Base-by-base conservation (phyloP, 129 eudicot genomes). In the Deinandra increscens region DNA sequence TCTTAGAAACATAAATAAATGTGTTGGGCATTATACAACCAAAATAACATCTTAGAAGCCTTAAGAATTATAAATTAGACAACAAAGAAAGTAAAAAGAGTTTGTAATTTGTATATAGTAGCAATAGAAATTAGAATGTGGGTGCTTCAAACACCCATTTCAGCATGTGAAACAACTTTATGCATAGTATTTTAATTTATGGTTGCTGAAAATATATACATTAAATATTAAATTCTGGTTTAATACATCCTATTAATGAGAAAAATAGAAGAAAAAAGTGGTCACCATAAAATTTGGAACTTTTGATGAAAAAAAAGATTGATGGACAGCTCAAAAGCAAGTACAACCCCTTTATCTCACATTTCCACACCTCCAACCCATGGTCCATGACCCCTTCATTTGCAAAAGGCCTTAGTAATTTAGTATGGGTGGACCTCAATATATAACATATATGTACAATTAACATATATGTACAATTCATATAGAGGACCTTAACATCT, bases 281-380 rank as follows among this genome's bases (percentile, higher is more conserved):
- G 69, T 36, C 64, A 76, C 68, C 55, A 34, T 76, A 69, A 49
- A 37, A 59, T 60, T 68, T 76, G 80, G 70, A 60, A 6, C n/a
- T 69, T 68, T 68, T 60, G 26, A 76, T 68, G 58, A 60, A 68
- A 68, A 59, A 18, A 37, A 39, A 26, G 46, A 34, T 34, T 39
- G 63, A 60, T 60, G 34, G 68, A 51, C 22, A 54, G 68, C 43
- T 60, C 69, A 60, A 76, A 60, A 49, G 58, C 33, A 76, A 68
- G 80, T 76, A 76, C 64, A 69, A 76, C 44, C 60, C 64, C 51
- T 59, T 75, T 67, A n/a, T 68, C 63, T 75, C 75, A 58, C 68
- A 68, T 38, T 42, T 76, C 70, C 45, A 59, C 75, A 75, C 61
- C 60, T 46, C 51, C 29, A 34, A 55, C 61, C 54, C 75, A 59